These are phyloP conservation scores for Kappamyces sp. DNA, from an alignment of 192 early-diverging fungal genomes.

Conservation along the genomic window DNA sequence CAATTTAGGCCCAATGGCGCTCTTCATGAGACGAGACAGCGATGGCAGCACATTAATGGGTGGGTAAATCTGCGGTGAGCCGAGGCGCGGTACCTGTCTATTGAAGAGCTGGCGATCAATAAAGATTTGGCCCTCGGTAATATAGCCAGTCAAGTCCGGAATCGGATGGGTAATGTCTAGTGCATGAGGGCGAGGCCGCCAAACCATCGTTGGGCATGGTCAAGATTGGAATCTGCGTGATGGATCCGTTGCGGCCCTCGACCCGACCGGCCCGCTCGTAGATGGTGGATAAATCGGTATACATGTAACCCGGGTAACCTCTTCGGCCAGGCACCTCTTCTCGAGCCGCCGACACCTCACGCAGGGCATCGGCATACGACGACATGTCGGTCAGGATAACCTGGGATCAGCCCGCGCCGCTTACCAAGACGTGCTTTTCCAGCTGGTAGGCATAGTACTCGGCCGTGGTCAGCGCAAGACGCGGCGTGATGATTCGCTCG, in stretches of 20 bases:
- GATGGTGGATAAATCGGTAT: slow-evolving; percentile 99
- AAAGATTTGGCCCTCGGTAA: slow-evolving; percentile 99
- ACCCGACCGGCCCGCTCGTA: slow-evolving; percentile 99
- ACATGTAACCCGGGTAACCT: slow-evolving; percentile 99
- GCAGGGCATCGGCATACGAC: slow-evolving; percentile 98
- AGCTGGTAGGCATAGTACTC: slow-evolving; percentile 99
- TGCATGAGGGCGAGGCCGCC: slow-evolving; percentile 9
- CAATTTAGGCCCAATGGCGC: slow-evolving; percentile 95
- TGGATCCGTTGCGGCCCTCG: slow-evolving; percentile 92
- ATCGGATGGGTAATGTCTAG: slow-evolving; percentile 98
- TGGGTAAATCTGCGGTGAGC: slow-evolving; percentile 74
- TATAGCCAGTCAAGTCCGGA: slow-evolving; percentile 99
- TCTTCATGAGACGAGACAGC: slow-evolving; percentile 98
- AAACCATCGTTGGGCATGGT: slow-evolving; percentile 99
- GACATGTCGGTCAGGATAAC: slow-evolving; percentile 98
- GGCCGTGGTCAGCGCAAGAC: slow-evolving; percentile 94
- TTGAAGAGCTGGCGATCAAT: slow-evolving; percentile 97
- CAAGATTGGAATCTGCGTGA: slow-evolving; percentile 99
- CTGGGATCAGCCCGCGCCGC: too few relatives aligned
- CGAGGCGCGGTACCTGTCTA: slow-evolving; percentile 56
- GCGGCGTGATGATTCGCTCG: slow-evolving; percentile 99
- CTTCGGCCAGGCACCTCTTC: slow-evolving; percentile 99
- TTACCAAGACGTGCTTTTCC: slow-evolving; percentile 93
- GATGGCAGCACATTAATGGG: slow-evolving; percentile 99
- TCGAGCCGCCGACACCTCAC: slow-evolving; percentile 98